These are phyloP conservation scores for Lotmaria passim DNA, from an alignment of 208 protist species.

Conservation along the genomic window DNA sequence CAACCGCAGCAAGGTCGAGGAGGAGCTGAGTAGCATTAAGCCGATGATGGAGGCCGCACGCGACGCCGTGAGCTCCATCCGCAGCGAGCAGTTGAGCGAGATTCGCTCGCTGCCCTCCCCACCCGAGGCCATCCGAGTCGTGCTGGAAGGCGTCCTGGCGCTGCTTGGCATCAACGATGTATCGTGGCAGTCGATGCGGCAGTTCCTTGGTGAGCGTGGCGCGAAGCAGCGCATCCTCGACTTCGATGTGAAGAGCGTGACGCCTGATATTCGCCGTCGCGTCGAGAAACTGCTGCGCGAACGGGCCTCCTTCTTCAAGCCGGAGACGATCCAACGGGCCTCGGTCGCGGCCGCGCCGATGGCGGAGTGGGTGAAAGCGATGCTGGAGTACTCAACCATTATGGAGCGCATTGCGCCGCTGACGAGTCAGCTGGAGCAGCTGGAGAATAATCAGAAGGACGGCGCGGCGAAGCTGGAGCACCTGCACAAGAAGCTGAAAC, in stretches of 20 bases:
- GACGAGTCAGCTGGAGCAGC: conserved; percentile 78
- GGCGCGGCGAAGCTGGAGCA: conserved; percentile 80
- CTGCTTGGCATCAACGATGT: conserved; percentile 95
- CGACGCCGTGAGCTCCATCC: conserved; percentile 94
- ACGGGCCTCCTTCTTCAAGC: conserved; percentile 92
- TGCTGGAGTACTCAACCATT: conserved; percentile 95
- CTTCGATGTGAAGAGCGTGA: conserved; percentile 95
- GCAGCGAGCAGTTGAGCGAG: conserved; percentile 94
- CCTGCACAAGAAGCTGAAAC: conserved; percentile 85
- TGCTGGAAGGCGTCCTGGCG: conserved; percentile 96
- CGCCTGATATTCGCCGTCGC: conserved; percentile 77
- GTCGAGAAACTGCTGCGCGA: conserved; percentile 87
- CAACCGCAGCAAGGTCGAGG: conserved; percentile 88
- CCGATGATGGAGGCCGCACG: conserved; percentile 95
- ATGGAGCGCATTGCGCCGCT: conserved; percentile 92
- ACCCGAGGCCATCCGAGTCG: conserved; percentile 94
- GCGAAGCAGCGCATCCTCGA: conserved; percentile 96
- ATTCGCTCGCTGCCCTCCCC: conserved; percentile 95
- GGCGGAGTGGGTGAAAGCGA: conserved; percentile 97
- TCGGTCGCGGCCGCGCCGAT: conserved; percentile 95
- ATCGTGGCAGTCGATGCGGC: conserved; percentile 97
- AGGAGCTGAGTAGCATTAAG: conserved; percentile 92
- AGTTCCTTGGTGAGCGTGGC: conserved; percentile 92
- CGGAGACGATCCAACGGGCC: conserved; percentile 91
- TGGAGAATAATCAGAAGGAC: conserved; percentile 76